Conservation (phyloP, 352 stramenopile species). For the Ochromonadaceae sp. region DNA sequence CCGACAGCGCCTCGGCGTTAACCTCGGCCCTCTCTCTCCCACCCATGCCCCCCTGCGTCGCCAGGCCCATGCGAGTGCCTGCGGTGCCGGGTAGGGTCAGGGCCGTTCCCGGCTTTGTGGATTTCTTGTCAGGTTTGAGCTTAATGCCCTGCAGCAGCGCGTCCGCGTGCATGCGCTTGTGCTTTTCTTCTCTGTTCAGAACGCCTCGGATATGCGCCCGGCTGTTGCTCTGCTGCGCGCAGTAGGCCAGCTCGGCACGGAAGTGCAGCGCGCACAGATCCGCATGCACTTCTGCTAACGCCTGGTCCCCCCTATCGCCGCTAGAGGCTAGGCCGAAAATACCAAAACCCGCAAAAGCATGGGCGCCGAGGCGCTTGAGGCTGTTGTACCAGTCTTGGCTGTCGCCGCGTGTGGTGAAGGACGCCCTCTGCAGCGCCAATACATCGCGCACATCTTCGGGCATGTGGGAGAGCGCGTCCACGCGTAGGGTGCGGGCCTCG, state of each 20-base stretch:
- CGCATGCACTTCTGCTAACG: neutral
- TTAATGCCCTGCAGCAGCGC: too few relatives aligned
- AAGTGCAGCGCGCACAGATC: constrained; percentile 6
- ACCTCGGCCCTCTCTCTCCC: too few relatives aligned
- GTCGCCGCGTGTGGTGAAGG: neutral
- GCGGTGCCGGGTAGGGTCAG: too few relatives aligned
- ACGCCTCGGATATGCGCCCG: too few relatives aligned
- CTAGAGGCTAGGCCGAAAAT: neutral
- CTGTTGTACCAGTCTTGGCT: constrained; percentile 1
- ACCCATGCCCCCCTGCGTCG: too few relatives aligned
- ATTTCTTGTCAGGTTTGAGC: too few relatives aligned
- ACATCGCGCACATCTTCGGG: constrained; percentile 17
- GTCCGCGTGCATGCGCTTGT: too few relatives aligned
- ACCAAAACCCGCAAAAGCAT: constrained; percentile 18
- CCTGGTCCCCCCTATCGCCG: neutral
- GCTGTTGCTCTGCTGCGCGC: too few relatives aligned
- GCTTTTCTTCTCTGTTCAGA: too few relatives aligned
- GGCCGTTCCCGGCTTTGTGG: too few relatives aligned
- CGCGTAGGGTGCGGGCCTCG: neutral
- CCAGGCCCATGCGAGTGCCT: too few relatives aligned
- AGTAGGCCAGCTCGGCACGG: neutral
- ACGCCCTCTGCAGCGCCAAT: neutral
- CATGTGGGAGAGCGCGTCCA: neutral
- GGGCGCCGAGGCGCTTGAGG: neutral
- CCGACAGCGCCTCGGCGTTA: too few relatives aligned